phyloP scores from a whole-genome alignment of 1,284 basidiomycete species.

The Takashimella koratensis region DNA sequence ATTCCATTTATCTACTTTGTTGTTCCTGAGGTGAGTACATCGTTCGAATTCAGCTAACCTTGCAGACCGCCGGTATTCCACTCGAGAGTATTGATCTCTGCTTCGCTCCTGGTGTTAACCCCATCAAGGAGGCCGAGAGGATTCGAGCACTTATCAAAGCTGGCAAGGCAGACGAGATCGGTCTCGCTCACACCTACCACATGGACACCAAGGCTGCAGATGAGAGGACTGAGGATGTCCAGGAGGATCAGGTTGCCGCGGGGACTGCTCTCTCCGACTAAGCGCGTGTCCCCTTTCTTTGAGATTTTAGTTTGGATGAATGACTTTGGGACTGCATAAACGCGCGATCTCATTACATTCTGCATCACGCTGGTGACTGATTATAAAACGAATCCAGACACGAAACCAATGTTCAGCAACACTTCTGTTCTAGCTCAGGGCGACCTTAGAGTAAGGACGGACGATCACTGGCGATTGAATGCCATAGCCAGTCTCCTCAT shows the following conservation, averaged over 20 bases:
- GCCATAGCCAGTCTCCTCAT: background rate
- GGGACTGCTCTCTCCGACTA: no score
- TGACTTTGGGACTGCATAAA: no score
- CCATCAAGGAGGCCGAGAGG: constrained; percentile 10
- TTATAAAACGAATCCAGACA: no score
- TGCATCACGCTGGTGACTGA: no score
- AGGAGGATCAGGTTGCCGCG: background rate
- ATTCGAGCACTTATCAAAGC: constrained; percentile 6
- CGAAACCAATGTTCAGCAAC: no score
- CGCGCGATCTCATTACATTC: no score
- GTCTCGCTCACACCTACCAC: background rate
- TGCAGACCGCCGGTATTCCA: constrained; percentile 12
- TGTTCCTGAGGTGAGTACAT: constrained; percentile 10
- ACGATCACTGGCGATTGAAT: background rate
- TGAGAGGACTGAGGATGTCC: background rate
- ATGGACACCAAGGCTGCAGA: background rate
- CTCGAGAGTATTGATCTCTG: constrained; percentile 13
- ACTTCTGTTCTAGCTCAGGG: no score
- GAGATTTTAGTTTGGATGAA: no score
- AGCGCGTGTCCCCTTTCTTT: no score
- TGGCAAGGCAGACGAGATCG: background rate
- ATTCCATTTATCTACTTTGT: constrained; percentile 51
- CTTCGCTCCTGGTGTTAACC: constrained; percentile 11
- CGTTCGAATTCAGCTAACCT: background rate
- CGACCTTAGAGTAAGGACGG: background rate